phyloP scores from a whole-genome alignment of 2,329 filamentous ascomycete genomes.

The Monosporascus sp. region DNA sequence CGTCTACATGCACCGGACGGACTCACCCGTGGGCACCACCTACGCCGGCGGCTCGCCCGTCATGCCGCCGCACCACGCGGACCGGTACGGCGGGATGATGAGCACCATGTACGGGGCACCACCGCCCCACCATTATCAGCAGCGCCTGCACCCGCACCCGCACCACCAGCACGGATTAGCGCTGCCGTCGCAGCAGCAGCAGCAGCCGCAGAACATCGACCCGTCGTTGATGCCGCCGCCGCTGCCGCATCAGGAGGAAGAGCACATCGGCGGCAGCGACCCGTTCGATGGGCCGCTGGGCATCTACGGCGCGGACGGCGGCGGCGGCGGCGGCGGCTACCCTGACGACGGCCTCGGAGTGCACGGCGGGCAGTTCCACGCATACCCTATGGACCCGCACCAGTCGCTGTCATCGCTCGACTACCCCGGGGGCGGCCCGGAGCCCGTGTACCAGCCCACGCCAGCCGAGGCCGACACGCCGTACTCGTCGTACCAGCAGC shows the following conservation, averaged over 20 bases:
- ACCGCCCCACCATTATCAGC: neutral
- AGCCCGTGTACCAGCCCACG: neutral
- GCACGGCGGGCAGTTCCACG: neutral
- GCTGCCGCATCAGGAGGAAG: conserved; percentile 3
- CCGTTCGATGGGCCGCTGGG: neutral
- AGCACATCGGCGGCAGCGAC: neutral
- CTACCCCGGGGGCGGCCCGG: neutral
- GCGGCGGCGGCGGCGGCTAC: neutral
- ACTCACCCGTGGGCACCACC: conserved; percentile 14
- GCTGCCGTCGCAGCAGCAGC: conserved; percentile 4
- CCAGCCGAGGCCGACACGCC: neutral
- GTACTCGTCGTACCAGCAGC: neutral
- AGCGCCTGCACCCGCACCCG: neutral
- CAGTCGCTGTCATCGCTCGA: neutral
- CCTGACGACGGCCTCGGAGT: no score
- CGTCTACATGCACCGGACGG: conserved; percentile 19
- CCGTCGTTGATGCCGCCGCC: conserved; percentile 13
- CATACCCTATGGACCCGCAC: neutral
- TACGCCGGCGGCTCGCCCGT: conserved; percentile 10
- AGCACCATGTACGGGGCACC: conserved; percentile 26
- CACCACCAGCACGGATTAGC: neutral
- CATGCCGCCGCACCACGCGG: neutral
- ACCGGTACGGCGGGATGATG: conserved; percentile 25
- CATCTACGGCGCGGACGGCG: neutral
- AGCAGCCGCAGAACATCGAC: conserved; percentile 11